A percentile compares a stretch with the other conserved stretches of the same genome.
phyloP scores from a whole-genome alignment of 257 asterid genomes.

The Solanum medicagineum region DNA sequence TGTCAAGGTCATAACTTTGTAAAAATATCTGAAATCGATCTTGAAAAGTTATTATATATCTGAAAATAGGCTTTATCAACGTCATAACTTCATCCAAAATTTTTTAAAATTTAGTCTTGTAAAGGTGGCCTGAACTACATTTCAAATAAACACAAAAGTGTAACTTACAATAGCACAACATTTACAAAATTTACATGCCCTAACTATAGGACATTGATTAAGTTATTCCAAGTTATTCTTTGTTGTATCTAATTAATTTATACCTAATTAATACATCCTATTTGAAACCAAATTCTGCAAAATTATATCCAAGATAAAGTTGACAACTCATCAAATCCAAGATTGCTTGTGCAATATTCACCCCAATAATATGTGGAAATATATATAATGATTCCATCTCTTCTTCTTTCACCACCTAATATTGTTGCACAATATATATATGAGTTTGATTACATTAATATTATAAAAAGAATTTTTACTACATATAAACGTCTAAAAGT shows the following conservation, averaged over 20 bases:
- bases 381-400: slow-evolving; percentile 48
- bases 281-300: slow-evolving; percentile 7
- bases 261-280: background rate
- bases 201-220: background rate
- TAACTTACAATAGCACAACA: background rate
- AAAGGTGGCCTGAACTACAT: background rate
- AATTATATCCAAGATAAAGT: slow-evolving; percentile 5
- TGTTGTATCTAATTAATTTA: background rate
- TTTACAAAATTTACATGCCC: background rate
- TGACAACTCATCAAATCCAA: slow-evolving; percentile 34
- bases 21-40: background rate
- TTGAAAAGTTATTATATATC: background rate
- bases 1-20: background rate
- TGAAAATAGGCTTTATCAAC: background rate
- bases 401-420: slow-evolving; percentile 45
- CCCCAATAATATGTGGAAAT: slow-evolving; percentile 62
- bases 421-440: background rate
- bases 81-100: background rate
- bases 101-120: background rate
- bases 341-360: slow-evolving; percentile 50
- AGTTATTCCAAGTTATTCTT: background rate
- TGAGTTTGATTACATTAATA: background rate
- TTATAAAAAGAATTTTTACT: background rate
- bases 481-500: background rate
- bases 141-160: background rate